Evolutionary conservation across 179 eudicot genomes (phyloP).

Genomic region (Gypsophila paniculata): DNA sequence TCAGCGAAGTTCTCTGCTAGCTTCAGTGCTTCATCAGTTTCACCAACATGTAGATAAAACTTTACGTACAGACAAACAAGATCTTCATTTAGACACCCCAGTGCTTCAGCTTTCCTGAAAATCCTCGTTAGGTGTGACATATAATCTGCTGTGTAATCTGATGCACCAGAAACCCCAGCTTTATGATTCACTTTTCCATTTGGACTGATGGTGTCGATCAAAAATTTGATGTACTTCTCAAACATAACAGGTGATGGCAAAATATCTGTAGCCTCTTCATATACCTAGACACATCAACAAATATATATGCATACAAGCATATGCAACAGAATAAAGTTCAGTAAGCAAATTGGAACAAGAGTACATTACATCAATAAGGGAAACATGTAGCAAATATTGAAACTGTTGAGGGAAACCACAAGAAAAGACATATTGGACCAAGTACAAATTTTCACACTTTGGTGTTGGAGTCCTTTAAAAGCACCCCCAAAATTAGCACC

Average conservation of each 20-base stretch:
- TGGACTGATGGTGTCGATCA: conserved; percentile 36
- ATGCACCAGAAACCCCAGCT: conserved; percentile 19
- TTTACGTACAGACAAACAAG: conserved; percentile 63
- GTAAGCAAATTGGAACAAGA: conserved; percentile 1
- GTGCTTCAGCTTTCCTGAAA: conserved; percentile 60
- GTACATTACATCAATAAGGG: neutral
- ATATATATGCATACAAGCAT: neutral
- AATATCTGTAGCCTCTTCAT: conserved; percentile 58
- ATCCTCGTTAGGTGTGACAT: conserved; percentile 41
- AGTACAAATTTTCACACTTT: neutral
- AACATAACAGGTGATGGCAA: conserved; percentile 54
- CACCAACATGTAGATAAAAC: conserved; percentile 48
- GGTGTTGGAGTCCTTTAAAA: neutral
- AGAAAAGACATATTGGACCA: neutral
- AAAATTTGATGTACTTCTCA: conserved; percentile 52
- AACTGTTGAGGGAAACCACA: neutral
- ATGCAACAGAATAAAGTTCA: neutral
- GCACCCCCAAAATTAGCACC: neutral
- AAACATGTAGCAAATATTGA: too few relatives aligned
- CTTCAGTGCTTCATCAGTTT: conserved; percentile 55
- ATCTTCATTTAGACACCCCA: conserved; percentile 57
- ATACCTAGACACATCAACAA: conserved; percentile 42
- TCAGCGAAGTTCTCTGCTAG: conserved; percentile 52
- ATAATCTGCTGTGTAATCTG: conserved; percentile 30
- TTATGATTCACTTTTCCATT: conserved; percentile 29